A percentile compares a stretch with the other conserved stretches of the same genome.
Evolutionary conservation across 306 rosid genomes (phyloP).

Genomic region (Calophaca sinica): DNA sequence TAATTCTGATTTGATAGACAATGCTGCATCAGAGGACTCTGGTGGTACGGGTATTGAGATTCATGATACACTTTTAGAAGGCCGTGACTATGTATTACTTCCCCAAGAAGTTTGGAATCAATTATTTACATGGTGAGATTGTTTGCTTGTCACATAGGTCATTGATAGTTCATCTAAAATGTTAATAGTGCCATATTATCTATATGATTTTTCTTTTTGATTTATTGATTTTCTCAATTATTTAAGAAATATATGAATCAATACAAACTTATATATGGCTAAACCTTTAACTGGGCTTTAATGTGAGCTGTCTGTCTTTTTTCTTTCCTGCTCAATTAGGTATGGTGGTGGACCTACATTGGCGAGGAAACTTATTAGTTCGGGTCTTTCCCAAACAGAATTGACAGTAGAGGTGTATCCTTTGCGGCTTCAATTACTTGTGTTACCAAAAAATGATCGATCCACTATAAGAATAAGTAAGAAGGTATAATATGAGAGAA

Average conservation of each 20-base stretch:
- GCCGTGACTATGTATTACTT: slow-evolving; percentile 94
- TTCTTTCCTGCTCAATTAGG: slow-evolving; percentile 55
- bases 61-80: slow-evolving; percentile 87
- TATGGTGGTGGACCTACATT: slow-evolving; percentile 96
- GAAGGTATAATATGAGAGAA: slow-evolving; percentile 71
- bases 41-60: slow-evolving; percentile 60
- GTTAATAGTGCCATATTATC: slow-evolving; percentile 17
- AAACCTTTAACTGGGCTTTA: slow-evolving; percentile 35
- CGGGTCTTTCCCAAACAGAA: slow-evolving; percentile 90
- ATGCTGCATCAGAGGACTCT: slow-evolving; percentile 67
- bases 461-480: slow-evolving; percentile 88
- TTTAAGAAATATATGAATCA: slow-evolving; percentile 20
- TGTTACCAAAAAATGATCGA: slow-evolving; percentile 78
- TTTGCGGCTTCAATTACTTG: slow-evolving; percentile 85
- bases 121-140: slow-evolving; percentile 70
- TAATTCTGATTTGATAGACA: slow-evolving; percentile 85
- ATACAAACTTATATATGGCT: slow-evolving; percentile 12
- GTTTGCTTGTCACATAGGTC: slow-evolving; percentile 37
- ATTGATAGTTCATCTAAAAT: slow-evolving; percentile 38
- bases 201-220: slow-evolving; percentile 2
- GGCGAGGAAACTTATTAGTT: slow-evolving; percentile 81
- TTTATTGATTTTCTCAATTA: slow-evolving; percentile 38
- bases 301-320: slow-evolving; percentile 5
- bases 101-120: slow-evolving; percentile 95
- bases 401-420: slow-evolving; percentile 96